Evolutionary conservation across 164 flowering plant genomes (phyloP).

Genomic region (Tetrastigma voinierianum): DNA sequence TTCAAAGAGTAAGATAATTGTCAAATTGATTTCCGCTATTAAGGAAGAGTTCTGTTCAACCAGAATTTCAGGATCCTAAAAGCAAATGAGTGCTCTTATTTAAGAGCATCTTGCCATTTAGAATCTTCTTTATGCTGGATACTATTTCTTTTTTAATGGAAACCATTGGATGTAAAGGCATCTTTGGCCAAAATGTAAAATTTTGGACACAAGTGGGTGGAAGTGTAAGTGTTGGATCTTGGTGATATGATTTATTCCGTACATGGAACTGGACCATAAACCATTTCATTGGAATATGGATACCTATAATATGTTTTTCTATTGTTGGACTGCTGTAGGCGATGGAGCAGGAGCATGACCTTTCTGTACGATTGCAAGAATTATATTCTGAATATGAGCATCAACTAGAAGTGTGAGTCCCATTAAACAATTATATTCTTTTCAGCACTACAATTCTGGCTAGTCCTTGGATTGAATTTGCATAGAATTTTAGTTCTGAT

Average conservation of each 20-base stretch:
- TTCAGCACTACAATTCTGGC: not conserved
- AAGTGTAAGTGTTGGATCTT: not conserved
- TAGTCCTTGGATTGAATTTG: not conserved
- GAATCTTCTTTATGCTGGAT: not conserved
- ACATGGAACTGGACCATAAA: not conserved
- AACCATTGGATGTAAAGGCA: not conserved
- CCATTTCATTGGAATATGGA: not conserved
- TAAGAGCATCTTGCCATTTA: not conserved
- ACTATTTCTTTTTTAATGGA: not conserved
- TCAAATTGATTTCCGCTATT: not conserved
- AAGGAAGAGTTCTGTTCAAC: not conserved
- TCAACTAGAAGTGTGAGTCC: slow-evolving; percentile 74
- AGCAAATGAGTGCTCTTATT: not conserved
- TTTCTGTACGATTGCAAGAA: slow-evolving; percentile 58
- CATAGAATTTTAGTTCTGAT: not conserved
- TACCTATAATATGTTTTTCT: not conserved
- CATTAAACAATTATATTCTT: not conserved
- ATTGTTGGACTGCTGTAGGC: slow-evolving; percentile 43
- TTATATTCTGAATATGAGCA: slow-evolving; percentile 69
- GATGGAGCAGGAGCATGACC: slow-evolving; percentile 69
- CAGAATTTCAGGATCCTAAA: not conserved
- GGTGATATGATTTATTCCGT: not conserved
- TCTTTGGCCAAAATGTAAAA: not conserved
- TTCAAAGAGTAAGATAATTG: not conserved
- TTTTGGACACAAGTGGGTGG: not conserved